phyloP scores from a whole-genome alignment of 176 grass and related monocot species.

The Chrysopogon serrulatus region DNA sequence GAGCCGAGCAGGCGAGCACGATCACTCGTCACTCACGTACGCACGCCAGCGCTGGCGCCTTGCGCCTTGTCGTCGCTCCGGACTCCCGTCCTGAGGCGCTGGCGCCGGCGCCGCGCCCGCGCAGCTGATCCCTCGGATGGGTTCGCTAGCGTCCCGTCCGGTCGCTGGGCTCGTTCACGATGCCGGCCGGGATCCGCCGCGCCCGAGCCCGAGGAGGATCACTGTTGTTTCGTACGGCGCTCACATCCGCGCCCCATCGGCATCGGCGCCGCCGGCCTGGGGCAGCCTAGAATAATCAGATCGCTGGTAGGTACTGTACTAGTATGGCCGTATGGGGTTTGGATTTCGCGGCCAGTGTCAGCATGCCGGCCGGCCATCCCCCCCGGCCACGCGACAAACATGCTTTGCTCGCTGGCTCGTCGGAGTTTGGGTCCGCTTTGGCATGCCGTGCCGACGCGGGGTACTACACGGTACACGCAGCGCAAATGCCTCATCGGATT shows the following conservation, averaged over 20 bases:
- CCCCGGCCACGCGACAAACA: neutral
- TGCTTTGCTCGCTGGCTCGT: neutral
- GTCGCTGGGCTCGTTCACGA: neutral
- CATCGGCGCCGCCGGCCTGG: neutral
- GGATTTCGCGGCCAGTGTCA: neutral
- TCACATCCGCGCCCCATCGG: neutral
- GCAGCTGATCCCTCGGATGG: neutral
- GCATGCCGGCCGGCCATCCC: neutral
- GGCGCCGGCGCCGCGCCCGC: too few relatives aligned
- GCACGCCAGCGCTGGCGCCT: neutral
- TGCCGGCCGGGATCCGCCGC: neutral
- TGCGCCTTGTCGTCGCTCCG: neutral
- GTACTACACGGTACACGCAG: too few relatives aligned
- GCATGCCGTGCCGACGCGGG: neutral
- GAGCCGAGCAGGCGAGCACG: too few relatives aligned
- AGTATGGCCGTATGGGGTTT: too few relatives aligned
- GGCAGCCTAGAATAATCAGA: neutral
- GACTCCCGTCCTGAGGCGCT: neutral
- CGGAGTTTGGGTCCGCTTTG: neutral
- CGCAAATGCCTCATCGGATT: neutral
- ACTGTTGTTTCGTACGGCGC: neutral
- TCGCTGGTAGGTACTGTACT: too few relatives aligned
- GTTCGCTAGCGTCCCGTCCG: neutral
- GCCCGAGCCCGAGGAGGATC: slow-evolving; percentile 13
- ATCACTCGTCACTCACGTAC: neutral